Base-by-base conservation (phyloP, 1,284 basidiomycete genomes). In the Anthracocystis panici-leucophaei region DNA sequence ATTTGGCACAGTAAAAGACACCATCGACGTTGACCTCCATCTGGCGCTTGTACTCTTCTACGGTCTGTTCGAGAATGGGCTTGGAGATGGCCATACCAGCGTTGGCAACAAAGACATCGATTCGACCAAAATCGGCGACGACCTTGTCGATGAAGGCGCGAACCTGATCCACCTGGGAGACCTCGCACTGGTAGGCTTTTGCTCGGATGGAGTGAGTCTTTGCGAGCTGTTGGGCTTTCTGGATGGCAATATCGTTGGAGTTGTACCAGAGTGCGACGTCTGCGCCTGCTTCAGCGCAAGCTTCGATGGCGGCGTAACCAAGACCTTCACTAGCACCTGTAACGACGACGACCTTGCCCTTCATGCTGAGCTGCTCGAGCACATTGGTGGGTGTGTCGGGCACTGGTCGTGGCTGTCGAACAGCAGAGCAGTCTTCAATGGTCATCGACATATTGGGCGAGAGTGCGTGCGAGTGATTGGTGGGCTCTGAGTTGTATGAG, bases 261-360 rank as follows among this genome's bases (percentile, higher is more conserved):
- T 82, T 80, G 73, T 84, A 84, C 54, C 68, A 72, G 44, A 84
- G 73, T 5, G 79, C 82, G 8, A 85, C 79, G 51, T 83, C 78
- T 8, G 75, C 82, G 10, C 84, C 83, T 8, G 80, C 82, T 57
- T 86, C 85, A 25, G 83, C 82, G 40, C 84, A 67, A 1, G 82
- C 83, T 33, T 84, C 81, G 29, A 79, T 73, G 5, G 79, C 84
- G 3, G 82, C 81, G 46, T 80, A 79, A 0, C 85, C 85, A 52
- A 86, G 85, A 18, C 84, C 84, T 14, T 76, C 78, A 18, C 78
- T 78, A 9, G 80, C 83, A 14, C 85, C 84, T 5, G 79, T 83
- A 52, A 86, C 74, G 53, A 74, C 73, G 29, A 79, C 74, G 35
- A 82, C 79, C 63, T 82, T 84, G 57, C 82, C 84, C 66, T 79